Conservation (phyloP, 2,329 filamentous ascomycete genomes). For the Lecanosticta acicola region DNA sequence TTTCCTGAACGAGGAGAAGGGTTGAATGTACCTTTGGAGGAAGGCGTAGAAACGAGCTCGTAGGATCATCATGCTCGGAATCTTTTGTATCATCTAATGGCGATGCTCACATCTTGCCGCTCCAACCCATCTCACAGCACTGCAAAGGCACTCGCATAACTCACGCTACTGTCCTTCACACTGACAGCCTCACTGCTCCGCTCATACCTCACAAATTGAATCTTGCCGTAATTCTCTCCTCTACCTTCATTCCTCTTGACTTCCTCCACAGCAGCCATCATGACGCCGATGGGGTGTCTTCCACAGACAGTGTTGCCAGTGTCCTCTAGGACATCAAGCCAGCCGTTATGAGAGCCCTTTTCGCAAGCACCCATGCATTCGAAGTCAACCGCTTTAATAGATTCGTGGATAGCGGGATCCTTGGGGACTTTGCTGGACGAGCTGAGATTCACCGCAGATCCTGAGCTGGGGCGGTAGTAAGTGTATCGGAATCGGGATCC, state of each 20-base stretch:
- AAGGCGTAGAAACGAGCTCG: too few relatives aligned
- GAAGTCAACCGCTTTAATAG: constrained; percentile 73
- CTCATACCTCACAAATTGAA: constrained; percentile 81
- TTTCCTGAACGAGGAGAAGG: too few relatives aligned
- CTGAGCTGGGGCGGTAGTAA: constrained; percentile 58
- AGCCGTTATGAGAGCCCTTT: constrained; percentile 64
- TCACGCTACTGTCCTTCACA: constrained; percentile 75
- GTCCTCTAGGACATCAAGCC: constrained; percentile 60
- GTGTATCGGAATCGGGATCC: constrained; percentile 77
- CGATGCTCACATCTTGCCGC: too few relatives aligned
- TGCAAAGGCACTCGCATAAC: constrained; percentile 90
- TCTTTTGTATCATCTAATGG: too few relatives aligned
- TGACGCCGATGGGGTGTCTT: constrained; percentile 86
- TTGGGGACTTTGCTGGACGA: constrained; percentile 39
- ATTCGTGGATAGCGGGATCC: constrained; percentile 67
- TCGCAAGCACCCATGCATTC: constrained; percentile 80
- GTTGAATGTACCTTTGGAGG: too few relatives aligned
- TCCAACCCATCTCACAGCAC: constrained; percentile 38
- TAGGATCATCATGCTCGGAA: too few relatives aligned
- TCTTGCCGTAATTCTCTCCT: constrained; percentile 35
- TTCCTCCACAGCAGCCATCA: constrained; percentile 79
- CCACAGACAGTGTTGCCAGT: constrained; percentile 93
- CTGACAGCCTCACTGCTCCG: constrained; percentile 69
- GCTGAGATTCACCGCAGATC: constrained; percentile 40
- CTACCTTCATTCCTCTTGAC: constrained; percentile 36